Evolutionary conservation across 2,329 filamentous ascomycete genomes (phyloP).

Genomic region (Cryphonectria nitschkei): DNA sequence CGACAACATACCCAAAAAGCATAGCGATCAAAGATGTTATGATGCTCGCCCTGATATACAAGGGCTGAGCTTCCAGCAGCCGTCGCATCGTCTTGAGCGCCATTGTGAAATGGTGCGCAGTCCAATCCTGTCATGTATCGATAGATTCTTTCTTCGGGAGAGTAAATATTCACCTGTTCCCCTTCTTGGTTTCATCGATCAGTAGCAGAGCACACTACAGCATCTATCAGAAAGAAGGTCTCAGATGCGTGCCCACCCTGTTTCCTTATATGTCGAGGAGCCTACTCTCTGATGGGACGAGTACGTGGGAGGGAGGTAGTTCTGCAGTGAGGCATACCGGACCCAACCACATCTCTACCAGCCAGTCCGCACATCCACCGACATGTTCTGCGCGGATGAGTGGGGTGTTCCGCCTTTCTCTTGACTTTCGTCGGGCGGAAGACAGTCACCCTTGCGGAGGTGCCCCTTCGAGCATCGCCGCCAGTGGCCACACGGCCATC

Average conservation of each 20-base stretch:
- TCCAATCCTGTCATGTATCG: not conserved
- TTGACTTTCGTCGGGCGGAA: not conserved
- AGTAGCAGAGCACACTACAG: not conserved
- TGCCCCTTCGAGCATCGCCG: constrained; percentile 10
- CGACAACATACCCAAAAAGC: constrained; percentile 30
- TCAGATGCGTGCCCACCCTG: not conserved
- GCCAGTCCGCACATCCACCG: not conserved
- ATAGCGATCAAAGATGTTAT: constrained; percentile 30
- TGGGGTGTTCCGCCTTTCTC: constrained; percentile 15
- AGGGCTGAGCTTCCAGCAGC: constrained; percentile 19
- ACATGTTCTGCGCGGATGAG: not conserved
- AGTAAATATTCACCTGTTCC: not conserved
- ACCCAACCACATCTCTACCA: not conserved
- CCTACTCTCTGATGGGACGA: not conserved
- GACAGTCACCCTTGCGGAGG: constrained; percentile 19
- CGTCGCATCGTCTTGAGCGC: constrained; percentile 10
- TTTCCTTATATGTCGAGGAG: not conserved
- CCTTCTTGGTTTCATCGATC: too few species aligned
- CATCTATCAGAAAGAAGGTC: not conserved
- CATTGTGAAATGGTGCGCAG: not conserved
- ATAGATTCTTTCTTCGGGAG: not conserved
- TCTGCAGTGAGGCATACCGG: not conserved
- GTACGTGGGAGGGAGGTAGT: not conserved
- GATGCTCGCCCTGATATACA: constrained; percentile 32
- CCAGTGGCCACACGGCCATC: not conserved